These are phyloP conservation scores for Boletus hoseneyae DNA, from an alignment of 1,284 basidiomycete species.

Conservation along the genomic window DNA sequence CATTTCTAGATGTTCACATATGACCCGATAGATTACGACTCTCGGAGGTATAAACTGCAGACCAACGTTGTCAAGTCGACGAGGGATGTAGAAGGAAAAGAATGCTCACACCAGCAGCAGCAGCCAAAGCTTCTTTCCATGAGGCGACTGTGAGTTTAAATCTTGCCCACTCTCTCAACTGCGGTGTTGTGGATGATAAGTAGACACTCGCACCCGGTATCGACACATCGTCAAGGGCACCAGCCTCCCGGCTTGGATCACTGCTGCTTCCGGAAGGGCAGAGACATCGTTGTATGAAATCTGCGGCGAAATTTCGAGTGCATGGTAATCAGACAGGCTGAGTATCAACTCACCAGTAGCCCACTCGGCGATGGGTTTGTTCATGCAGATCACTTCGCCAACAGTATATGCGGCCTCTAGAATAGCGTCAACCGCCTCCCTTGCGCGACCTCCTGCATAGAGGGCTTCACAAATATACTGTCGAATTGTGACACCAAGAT, in stretches of 20 bases:
- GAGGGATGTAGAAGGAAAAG: background rate
- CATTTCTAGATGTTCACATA: background rate
- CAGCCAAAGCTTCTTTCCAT: background rate
- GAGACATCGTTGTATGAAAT: slow-evolving; percentile 5
- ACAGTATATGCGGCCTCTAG: background rate
- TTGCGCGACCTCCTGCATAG: background rate
- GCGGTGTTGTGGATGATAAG: too few species aligned
- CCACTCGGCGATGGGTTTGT: background rate
- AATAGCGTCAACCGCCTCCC: background rate
- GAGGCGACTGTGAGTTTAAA: background rate
- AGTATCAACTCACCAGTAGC: background rate
- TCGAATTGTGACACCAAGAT: background rate
- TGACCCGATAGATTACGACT: background rate
- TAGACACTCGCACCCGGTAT: background rate
- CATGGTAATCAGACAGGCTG: rapidly evolving
- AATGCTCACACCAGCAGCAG: background rate
- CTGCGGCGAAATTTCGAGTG: background rate
- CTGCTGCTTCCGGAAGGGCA: background rate
- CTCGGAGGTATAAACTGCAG: slow-evolving; percentile 2
- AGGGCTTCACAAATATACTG: slow-evolving; percentile 1
- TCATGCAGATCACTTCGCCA: background rate
- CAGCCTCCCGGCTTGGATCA: background rate
- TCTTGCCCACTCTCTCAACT: slow-evolving; percentile 6
- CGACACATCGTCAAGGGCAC: background rate
- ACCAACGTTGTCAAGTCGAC: background rate